Evolutionary conservation across 495 filamentous ascomycete genomes (phyloP), one percentile per base, ranked within the genome.

Genomic region (Aspergillus avenaceus): DNA sequence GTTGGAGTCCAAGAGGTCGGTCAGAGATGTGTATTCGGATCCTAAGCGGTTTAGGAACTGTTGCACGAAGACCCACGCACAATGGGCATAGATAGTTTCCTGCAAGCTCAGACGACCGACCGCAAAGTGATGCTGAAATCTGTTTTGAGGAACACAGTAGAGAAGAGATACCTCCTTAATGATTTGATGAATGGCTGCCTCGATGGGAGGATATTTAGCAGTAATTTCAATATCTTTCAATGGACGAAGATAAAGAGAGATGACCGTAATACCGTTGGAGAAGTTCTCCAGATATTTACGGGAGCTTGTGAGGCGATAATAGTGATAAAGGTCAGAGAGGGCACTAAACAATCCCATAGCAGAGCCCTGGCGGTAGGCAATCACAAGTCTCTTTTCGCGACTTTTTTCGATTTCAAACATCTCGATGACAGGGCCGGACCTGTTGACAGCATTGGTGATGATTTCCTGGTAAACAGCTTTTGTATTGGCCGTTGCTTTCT

Each of bases 211-310:
- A 58, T 79, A 81, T 32, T 77, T 81, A 62, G 65, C 73, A 46
- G 65, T 69, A 28, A 69, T 75, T 61, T 61, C 76, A 31, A 72
- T 52, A 16, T 69, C 76, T 58, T 73, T 76, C 41, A 72, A 79
- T 26, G 90, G 93, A 41, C 84, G 81, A 37, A 98, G 77, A 70
- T 98, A 98, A 13, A 96, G 81, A 34, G 91, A 96, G 75, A 97
- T 92, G 55, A 97, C 88, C 12, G 88, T 93, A 64, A 96, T 93
- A 44, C 93, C 93, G 66, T 97, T 98, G 58, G 92, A 95, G 75
- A 98, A 98, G 69, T 97, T 92, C 72, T 98, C 91, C 47, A 97
- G 87, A 60, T 98, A 98, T 74, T 98, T 98, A 45, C 93, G 82
- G 2, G 93, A 90, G 65, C 89, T 95, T 2, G 93, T 97, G 42